Percentiles rank a stretch among this genome's conserved stretches.
Evolutionary conservation across 108 stramenopile genomes (phyloP).

Genomic region (Asterionellopsis glacialis): DNA sequence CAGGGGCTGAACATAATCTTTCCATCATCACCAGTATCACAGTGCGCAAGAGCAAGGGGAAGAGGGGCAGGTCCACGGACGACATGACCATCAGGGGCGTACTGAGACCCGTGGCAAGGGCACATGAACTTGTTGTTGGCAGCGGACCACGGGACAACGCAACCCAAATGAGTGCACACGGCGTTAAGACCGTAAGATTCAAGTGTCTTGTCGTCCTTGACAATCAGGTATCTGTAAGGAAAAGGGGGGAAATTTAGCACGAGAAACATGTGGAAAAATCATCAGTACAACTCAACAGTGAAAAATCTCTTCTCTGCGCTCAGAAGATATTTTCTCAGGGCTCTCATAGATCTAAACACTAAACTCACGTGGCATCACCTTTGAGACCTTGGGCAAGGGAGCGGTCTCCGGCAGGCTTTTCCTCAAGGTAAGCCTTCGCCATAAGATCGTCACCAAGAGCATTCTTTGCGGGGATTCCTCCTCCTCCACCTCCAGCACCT

Average conservation of each 20-base stretch:
- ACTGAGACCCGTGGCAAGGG: conserved; percentile 99
- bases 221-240: conserved; percentile 82
- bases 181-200: conserved; percentile 83
- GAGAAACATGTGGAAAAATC: conserved; percentile 3
- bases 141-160: conserved; percentile 97
- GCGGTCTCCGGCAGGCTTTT: conserved; percentile 83
- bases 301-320: background rate
- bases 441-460: conserved; percentile 91
- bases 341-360: background rate
- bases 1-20: conserved; percentile 89
- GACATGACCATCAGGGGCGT: conserved; percentile 89
- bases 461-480: conserved; percentile 88
- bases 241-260: background rate
- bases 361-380: conserved; percentile 92
- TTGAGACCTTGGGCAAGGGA: conserved; percentile 95
- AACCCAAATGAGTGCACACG: conserved; percentile 98
- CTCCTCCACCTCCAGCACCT: conserved; percentile 75
- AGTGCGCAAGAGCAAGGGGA: conserved; percentile 94
- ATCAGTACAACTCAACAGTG: background rate
- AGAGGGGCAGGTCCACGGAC: conserved; percentile 96
- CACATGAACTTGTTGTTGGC: conserved; percentile 98
- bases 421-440: conserved; percentile 80
- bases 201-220: conserved; percentile 89
- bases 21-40: conserved; percentile 77
- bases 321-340: too few relatives aligned